Conservation (phyloP, 768 basidiomycete species). For the Mycena pura region DNA sequence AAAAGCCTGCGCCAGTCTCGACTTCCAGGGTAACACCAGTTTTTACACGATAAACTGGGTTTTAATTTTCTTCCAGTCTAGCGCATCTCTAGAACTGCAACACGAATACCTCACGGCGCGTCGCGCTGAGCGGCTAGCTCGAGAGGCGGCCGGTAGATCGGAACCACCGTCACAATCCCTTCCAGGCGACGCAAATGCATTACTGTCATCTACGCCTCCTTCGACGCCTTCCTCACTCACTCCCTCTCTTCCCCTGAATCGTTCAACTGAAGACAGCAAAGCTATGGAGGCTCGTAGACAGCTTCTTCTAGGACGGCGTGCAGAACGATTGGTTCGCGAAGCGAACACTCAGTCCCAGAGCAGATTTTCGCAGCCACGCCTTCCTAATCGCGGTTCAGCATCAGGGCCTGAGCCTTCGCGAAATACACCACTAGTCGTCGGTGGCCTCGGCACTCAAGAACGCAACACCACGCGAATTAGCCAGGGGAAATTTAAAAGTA, state of each 20-base stretch:
- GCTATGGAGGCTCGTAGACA: background rate
- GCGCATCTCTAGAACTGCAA: background rate
- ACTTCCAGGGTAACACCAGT: background rate
- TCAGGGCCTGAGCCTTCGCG: background rate
- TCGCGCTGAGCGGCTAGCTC: conserved; percentile 18
- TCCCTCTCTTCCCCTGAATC: background rate
- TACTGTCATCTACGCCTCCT: background rate
- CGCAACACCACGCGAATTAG: background rate
- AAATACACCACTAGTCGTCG: background rate
- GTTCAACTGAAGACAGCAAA: background rate
- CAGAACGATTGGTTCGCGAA: conserved; percentile 14
- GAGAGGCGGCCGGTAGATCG: background rate
- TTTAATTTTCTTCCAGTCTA: background rate
- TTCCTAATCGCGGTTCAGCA: background rate
- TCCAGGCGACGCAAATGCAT: too few species aligned
- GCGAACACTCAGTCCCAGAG: background rate
- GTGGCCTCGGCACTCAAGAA: background rate
- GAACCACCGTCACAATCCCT: too few species aligned
- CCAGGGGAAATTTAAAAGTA: background rate
- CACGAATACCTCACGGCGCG: conserved; percentile 4
- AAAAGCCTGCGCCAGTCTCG: background rate
- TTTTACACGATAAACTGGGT: background rate
- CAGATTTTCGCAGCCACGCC: background rate
- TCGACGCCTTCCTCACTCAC: background rate
- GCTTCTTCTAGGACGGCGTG: background rate